Evolutionary conservation across 1,139 yeast species (phyloP).

Genomic region (Taphrina flavorubra): DNA sequence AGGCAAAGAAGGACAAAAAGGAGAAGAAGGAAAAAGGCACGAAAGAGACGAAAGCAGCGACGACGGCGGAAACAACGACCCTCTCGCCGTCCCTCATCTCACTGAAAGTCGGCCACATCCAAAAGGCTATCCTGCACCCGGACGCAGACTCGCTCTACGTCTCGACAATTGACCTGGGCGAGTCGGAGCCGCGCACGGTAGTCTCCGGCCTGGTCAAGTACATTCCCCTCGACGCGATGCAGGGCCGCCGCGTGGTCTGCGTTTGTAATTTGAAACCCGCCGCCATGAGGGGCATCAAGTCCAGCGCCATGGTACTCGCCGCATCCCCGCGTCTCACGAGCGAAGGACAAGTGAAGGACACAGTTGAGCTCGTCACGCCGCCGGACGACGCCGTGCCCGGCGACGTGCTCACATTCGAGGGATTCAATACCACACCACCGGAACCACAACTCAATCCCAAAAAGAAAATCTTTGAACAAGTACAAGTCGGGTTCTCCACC

Average conservation of each 20-base stretch:
- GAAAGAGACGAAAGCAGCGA: conserved; percentile 18
- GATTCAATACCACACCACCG: conserved; percentile 85
- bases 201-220: conserved; percentile 91
- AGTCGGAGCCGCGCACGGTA: conserved; percentile 92
- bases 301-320: conserved; percentile 81
- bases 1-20: conserved; percentile 69
- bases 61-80: conserved; percentile 5
- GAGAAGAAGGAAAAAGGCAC: conserved; percentile 52
- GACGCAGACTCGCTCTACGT: conserved; percentile 96
- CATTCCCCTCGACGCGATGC: conserved; percentile 81
- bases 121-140: conserved; percentile 96
- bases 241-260: conserved; percentile 77
- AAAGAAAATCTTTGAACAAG: conserved; percentile 96
- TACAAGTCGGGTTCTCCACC: conserved; percentile 85
- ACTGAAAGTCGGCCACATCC: conserved; percentile 93
- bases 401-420: conserved; percentile 94
- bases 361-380: conserved; percentile 91
- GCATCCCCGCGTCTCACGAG: conserved; percentile 30
- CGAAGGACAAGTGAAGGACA: conserved; percentile 54
- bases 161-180: conserved; percentile 96
- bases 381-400: conserved; percentile 96
- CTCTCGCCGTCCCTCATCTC: conserved; percentile 70
- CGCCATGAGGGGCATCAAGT: conserved; percentile 92
- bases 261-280: conserved; percentile 84
- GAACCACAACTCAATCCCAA: conserved; percentile 94